phyloP scores from a whole-genome alignment of 2,329 filamentous ascomycete species.

The Elsinoe arachidis region DNA sequence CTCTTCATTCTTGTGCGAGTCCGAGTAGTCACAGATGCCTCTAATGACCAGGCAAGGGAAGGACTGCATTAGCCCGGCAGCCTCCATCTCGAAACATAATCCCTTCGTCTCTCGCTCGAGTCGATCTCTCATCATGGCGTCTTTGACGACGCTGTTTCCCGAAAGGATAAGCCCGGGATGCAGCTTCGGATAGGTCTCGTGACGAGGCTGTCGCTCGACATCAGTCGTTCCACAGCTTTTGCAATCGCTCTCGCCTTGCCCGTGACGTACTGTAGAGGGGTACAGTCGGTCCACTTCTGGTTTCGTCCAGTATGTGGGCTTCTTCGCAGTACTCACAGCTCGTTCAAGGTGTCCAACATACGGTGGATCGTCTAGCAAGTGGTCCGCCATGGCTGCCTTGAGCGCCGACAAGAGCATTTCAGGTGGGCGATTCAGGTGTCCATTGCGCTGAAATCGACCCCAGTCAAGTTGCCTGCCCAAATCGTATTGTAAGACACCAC shows the following conservation, averaged over 20 bases:
- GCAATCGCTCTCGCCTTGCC: not conserved
- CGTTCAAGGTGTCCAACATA: not conserved
- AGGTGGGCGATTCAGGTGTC: conserved; percentile 19
- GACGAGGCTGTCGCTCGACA: not conserved
- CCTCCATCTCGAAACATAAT: conserved; percentile 18
- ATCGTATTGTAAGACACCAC: conserved; percentile 24
- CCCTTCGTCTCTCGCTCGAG: conserved; percentile 5
- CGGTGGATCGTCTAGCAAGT: not conserved
- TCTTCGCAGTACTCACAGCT: not conserved
- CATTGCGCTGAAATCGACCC: conserved; percentile 13
- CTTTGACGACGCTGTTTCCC: conserved; percentile 23
- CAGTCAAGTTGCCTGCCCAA: conserved; percentile 17
- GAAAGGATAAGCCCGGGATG: conserved; percentile 34
- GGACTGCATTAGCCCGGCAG: conserved; percentile 11
- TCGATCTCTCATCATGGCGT: conserved; percentile 5
- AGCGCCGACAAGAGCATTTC: conserved; percentile 20
- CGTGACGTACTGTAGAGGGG: not conserved
- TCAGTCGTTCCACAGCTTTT: not conserved
- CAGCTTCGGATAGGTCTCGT: conserved; percentile 15
- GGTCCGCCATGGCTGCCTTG: not conserved
- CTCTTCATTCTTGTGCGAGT: conserved; percentile 21
- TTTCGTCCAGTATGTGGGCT: not conserved
- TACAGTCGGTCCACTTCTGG: not conserved
- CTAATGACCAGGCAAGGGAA: conserved; percentile 21
- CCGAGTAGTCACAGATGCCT: conserved; percentile 22